These are phyloP conservation scores for Catharanthus roseus DNA, from an alignment of 257 asterid genomes.

Conservation along the genomic window DNA sequence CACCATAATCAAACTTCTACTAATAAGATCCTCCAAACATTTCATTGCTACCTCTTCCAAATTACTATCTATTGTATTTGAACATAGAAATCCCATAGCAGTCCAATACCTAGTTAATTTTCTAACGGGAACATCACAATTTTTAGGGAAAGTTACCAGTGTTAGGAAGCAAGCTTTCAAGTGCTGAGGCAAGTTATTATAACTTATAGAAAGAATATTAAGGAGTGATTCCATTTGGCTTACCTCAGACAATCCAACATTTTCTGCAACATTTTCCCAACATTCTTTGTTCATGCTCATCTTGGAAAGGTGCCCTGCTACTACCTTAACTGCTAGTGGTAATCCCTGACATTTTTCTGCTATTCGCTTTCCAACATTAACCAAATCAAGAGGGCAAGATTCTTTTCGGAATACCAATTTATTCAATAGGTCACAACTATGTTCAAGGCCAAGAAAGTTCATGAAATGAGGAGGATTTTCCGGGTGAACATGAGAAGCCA, in stretches of 20 bases:
- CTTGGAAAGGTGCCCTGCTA: neutral
- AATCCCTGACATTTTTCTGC: neutral
- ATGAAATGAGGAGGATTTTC: neutral
- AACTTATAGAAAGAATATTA: neutral
- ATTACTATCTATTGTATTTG: neutral
- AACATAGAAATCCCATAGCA: neutral
- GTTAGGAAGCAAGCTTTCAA: neutral
- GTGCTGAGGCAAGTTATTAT: neutral
- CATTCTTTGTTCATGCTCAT: neutral
- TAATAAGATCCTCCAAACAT: constrained; percentile 30
- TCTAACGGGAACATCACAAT: neutral
- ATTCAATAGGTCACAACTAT: neutral
- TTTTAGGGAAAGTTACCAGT: neutral
- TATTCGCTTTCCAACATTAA: neutral
- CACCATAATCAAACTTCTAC: constrained; percentile 25
- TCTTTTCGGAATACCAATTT: neutral
- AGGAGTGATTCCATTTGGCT: neutral
- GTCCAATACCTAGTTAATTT: neutral
- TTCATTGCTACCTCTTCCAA: constrained; percentile 31
- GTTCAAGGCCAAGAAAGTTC: neutral
- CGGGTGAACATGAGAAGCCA: neutral
- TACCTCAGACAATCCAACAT: neutral
- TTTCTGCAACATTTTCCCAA: neutral
- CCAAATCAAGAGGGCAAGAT: neutral
- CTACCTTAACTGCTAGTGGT: neutral